A percentile compares a stretch with the other conserved stretches of the same genome.
phyloP scores from a whole-genome alignment of 768 basidiomycete genomes.

The Leccinellum rugosiceps region DNA sequence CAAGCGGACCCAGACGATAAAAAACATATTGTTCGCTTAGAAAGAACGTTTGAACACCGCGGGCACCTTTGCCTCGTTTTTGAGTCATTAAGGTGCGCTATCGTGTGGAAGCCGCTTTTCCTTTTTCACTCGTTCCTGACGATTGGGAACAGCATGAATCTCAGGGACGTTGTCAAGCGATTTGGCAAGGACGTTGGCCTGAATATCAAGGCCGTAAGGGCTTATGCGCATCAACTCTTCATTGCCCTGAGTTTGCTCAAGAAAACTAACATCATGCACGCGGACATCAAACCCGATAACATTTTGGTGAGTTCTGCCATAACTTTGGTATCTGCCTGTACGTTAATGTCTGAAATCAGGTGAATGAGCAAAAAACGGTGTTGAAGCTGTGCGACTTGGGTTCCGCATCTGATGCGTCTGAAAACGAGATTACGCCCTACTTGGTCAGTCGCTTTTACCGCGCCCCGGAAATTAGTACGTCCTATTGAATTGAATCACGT shows the following conservation, averaged over 20 bases:
- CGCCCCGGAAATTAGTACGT: conserved; percentile 95
- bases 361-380: conserved; percentile 90
- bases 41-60: conserved; percentile 94
- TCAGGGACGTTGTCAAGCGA: conserved; percentile 95
- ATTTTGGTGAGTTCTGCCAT: conserved; percentile 66
- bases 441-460: conserved; percentile 97
- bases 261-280: conserved; percentile 94
- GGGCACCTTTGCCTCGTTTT: conserved; percentile 97
- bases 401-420: conserved; percentile 91
- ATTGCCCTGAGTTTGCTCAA: conserved; percentile 78
- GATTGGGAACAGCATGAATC: conserved; percentile 73
- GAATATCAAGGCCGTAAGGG: conserved; percentile 94
- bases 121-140: conserved; percentile 13
- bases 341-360: conserved; percentile 44
- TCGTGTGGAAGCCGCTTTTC: neutral
- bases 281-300: conserved; percentile 98
- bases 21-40: conserved; percentile 91
- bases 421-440: conserved; percentile 97
- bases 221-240: conserved; percentile 97
- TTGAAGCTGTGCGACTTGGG: conserved; percentile 96
- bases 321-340: conserved; percentile 12
- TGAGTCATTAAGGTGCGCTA: conserved; percentile 79
- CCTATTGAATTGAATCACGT: neutral
- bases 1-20: conserved; percentile 95
- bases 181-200: conserved; percentile 98